Percentiles rank a stretch among this genome's conserved stretches.
phyloP scores from a whole-genome alignment of 2,329 filamentous ascomycete species.

The Botryosphaeria dothidea region DNA sequence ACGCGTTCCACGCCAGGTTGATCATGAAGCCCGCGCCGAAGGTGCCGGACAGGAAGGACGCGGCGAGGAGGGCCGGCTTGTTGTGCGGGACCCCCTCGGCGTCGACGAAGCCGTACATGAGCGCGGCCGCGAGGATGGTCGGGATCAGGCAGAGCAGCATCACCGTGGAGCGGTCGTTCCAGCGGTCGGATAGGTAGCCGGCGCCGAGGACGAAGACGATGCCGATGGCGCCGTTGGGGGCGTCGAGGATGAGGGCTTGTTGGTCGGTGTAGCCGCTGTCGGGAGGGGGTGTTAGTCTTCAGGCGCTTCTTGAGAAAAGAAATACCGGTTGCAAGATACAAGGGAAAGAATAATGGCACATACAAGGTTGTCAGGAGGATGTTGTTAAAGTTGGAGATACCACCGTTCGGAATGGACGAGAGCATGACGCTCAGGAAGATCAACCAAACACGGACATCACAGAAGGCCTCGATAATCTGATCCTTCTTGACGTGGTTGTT shows the following conservation, averaged over 20 bases:
- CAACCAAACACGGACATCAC: slow-evolving; percentile 31
- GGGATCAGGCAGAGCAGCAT: slow-evolving; percentile 48
- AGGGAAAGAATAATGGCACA: not conserved
- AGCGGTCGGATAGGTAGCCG: slow-evolving; percentile 41
- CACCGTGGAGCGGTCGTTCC: slow-evolving; percentile 35
- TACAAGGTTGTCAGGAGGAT: slow-evolving; percentile 40
- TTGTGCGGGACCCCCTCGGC: slow-evolving; percentile 32
- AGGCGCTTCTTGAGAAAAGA: no score
- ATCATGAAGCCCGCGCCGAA: slow-evolving; percentile 41
- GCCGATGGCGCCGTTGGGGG: slow-evolving; percentile 45
- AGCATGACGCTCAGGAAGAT: slow-evolving; percentile 38
- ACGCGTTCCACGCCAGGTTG: slow-evolving; percentile 46
- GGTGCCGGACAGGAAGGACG: slow-evolving; percentile 36
- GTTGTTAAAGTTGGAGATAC: slow-evolving; percentile 44
- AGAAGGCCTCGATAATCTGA: slow-evolving; percentile 19
- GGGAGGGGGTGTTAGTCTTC: not conserved
- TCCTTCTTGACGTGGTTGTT: slow-evolving; percentile 19
- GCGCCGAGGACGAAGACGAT: slow-evolving; percentile 44
- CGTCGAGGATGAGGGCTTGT: slow-evolving; percentile 47
- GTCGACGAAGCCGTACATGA: slow-evolving; percentile 41
- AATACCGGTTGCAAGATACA: not conserved
- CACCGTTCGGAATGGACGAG: slow-evolving; percentile 44
- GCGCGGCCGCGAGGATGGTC: slow-evolving; percentile 47
- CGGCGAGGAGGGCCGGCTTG: slow-evolving; percentile 34
- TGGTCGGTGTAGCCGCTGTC: slow-evolving; percentile 42